Conservation (phyloP, 2,329 filamentous ascomycete species). For the Paecilomyces niveus region DNA sequence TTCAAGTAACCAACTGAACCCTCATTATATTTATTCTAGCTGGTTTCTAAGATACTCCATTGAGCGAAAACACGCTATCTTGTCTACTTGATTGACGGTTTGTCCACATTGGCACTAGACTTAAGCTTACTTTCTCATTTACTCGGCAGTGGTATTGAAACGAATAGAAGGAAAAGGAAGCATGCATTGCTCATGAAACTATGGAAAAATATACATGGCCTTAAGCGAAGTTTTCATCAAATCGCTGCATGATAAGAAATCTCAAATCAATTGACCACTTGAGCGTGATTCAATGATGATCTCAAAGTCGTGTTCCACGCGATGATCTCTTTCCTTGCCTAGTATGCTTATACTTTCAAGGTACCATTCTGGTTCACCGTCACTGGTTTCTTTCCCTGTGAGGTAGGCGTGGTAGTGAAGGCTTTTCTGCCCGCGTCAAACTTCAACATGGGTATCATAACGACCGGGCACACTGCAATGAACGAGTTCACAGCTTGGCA, state of each 20-base stretch:
- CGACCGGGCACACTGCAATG: background rate
- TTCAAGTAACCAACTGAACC: no score
- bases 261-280: background rate
- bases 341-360: background rate
- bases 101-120: background rate
- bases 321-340: background rate
- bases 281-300: background rate
- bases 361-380: background rate
- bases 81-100: no score
- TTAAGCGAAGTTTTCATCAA: background rate
- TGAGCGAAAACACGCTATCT: no score
- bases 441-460: background rate
- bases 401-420: background rate
- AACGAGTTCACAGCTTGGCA: slow-evolving; percentile 48
- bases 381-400: no score
- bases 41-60: no score
- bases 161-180: background rate
- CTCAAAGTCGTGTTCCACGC: background rate
- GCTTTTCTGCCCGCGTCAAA: background rate
- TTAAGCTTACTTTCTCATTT: background rate
- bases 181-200: background rate
- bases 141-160: background rate
- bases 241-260: background rate
- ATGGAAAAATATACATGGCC: background rate
- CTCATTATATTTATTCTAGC: no score